Evolutionary conservation across 202 grass and related monocot genomes (phyloP).

Genomic region (Tripidium arundinaceum): DNA sequence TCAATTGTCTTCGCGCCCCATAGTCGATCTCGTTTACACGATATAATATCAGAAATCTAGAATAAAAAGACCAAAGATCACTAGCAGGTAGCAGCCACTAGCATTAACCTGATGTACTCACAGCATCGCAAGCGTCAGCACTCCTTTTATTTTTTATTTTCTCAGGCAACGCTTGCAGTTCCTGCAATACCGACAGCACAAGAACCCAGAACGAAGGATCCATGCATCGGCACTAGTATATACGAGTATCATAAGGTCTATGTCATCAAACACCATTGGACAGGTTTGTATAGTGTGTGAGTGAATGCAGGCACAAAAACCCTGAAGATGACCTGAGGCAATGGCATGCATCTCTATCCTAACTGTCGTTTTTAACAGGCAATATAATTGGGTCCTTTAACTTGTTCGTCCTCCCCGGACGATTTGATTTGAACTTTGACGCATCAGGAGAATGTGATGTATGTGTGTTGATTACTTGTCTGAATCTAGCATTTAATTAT

Average conservation of each 20-base stretch:
- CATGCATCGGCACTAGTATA: slow-evolving; percentile 19
- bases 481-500: slow-evolving; percentile 25
- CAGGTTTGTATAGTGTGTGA: background rate
- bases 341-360: slow-evolving; percentile 1
- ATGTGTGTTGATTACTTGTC: slow-evolving; percentile 18
- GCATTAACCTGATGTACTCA: too few species aligned
- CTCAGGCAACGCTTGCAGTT: background rate
- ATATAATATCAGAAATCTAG: too few species aligned
- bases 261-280: background rate
- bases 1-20: too few species aligned
- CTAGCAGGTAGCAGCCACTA: too few species aligned
- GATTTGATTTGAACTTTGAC: slow-evolving; percentile 7
- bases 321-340: slow-evolving; percentile 23
- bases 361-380: slow-evolving; percentile 27
- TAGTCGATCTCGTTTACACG: too few species aligned
- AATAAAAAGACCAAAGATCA: background rate
- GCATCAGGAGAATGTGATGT: slow-evolving; percentile 23
- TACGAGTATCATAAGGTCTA: slow-evolving; percentile 21
- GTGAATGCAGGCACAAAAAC: background rate
- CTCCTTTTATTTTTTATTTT: background rate
- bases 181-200: slow-evolving; percentile 14
- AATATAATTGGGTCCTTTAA: slow-evolving; percentile 15
- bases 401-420: background rate
- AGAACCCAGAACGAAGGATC: slow-evolving; percentile 28
- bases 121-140: background rate